These are phyloP conservation scores for Tanozyma kutaoensis DNA, from an alignment of 805 yeast species.

Conservation along the genomic window DNA sequence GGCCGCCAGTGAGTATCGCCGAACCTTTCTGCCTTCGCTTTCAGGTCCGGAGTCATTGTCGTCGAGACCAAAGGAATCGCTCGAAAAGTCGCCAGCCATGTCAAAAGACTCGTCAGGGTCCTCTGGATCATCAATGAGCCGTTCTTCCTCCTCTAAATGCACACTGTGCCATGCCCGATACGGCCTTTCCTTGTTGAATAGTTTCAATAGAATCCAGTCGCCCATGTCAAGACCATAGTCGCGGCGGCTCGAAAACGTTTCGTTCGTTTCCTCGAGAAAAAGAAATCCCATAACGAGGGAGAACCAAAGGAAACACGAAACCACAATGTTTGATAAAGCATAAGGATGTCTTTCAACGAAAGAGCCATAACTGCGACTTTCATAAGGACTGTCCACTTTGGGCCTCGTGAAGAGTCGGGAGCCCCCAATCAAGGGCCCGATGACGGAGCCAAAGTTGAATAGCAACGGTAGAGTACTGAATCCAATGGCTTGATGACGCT, in stretches of 20 bases:
- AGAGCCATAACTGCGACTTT: constrained; percentile 9
- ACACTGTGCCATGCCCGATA: constrained; percentile 15
- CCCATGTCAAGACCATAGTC: constrained; percentile 36
- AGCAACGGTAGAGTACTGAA: constrained; percentile 48
- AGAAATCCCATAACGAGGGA: constrained; percentile 27
- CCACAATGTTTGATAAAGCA: constrained; percentile 38
- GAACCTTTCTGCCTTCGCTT: too few species aligned
- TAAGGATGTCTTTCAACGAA: constrained; percentile 31
- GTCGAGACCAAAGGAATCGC: too few species aligned
- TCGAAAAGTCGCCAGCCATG: too few species aligned
- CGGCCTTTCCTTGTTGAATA: constrained; percentile 13
- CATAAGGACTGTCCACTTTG: constrained; percentile 7
- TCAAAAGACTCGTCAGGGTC: not conserved
- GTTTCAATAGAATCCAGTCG: constrained; percentile 14
- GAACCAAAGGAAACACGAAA: constrained; percentile 20
- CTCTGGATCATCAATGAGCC: not conserved
- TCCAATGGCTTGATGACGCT: constrained; percentile 49
- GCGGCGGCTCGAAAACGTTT: constrained; percentile 16
- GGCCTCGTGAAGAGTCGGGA: constrained; percentile 39
- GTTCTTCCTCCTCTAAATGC: not conserved
- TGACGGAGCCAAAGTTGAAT: constrained; percentile 45
- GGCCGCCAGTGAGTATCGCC: too few species aligned
- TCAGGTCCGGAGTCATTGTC: too few species aligned
- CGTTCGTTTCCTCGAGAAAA: constrained; percentile 43
- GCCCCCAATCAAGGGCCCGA: constrained; percentile 48